Evolutionary conservation across 1,284 basidiomycete species (phyloP), one percentile per base, ranked within the genome.

Genomic region (Ustilago tritici): DNA sequence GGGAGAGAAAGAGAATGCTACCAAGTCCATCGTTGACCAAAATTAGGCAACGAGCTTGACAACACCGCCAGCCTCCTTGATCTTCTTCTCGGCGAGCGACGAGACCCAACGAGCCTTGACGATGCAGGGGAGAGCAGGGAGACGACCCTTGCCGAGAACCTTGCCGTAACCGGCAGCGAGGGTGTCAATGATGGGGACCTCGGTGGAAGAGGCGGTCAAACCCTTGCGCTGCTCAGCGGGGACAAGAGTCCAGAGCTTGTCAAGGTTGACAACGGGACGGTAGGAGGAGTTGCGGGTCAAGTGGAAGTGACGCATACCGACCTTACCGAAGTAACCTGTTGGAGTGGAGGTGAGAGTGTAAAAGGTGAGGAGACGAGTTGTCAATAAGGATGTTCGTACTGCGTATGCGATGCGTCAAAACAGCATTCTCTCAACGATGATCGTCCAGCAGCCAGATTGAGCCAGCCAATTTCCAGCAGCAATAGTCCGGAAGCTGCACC

Each of bases 251-350:
- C 84, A 86, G 65, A 86, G 79, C 82, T 85, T 86, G 82, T 86
- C 84, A 19, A 85, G 77, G 90, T 99, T 99, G 92, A 99, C 93
- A 85, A 92, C 93, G 38, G 95, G 95, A 81, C 92, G 91, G 94
- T 93, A 95, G 89, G 91, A 90, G 84, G 90, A 88, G 89, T 98
- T 98, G 88, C 92, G 92, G 72, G 94, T 95, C 79, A 95, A 88
- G 89, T 99, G 96, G 94, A 93, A 99, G 89, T 93, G 92, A 86
- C 96, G 92, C 95, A 98, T 98, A 94, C 88, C 87, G 71, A 88
- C 87, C 89, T 98, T 98, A 90, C 95, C 95, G 88, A 96, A 98
- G 93, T 97, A 97, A 93, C 95, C 95, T 80, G 73, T 78, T 78
- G 81, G 15, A 46, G 43, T 46, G 43, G 3, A 19, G n/a, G n/a